Conservation (phyloP, 2,329 filamentous ascomycete genomes). For the Monosporascus sp. region DNA sequence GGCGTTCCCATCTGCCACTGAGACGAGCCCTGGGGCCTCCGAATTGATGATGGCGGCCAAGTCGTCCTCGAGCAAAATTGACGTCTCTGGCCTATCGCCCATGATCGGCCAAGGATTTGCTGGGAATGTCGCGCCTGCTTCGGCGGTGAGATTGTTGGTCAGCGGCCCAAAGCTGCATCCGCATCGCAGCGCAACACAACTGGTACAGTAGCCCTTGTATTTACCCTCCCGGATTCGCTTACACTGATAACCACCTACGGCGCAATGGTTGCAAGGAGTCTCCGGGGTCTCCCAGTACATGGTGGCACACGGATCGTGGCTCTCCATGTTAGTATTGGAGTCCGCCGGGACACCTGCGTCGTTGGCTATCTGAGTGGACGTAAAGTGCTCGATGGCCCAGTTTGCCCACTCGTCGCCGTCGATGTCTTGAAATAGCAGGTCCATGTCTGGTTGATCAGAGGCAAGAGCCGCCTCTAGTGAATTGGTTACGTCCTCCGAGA, state of each 20-base stretch:
- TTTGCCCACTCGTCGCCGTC: constrained; percentile 57
- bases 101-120: constrained; percentile 41
- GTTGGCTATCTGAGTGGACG: constrained; percentile 36
- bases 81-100: constrained; percentile 36
- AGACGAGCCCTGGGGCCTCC: constrained; percentile 8
- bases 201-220: constrained; percentile 57
- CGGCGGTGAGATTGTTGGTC: constrained; percentile 29
- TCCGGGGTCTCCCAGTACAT: constrained; percentile 40
- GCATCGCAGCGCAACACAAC: constrained; percentile 54
- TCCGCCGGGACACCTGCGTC: constrained; percentile 20
- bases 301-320: constrained; percentile 21
- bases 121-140: constrained; percentile 33
- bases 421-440: constrained; percentile 50
- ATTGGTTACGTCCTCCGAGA: constrained; percentile 31
- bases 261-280: constrained; percentile 48
- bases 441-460: constrained; percentile 34
- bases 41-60: constrained; percentile 16
- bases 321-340: constrained; percentile 22
- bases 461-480: constrained; percentile 15
- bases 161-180: constrained; percentile 51
- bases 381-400: constrained; percentile 54
- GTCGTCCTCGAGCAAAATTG: constrained; percentile 33
- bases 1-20: constrained; percentile 18
- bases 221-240: constrained; percentile 56
- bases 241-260: constrained; percentile 50